Conservation (phyloP, 75 land plant species). For the Cunninghamia lanceolata region DNA sequence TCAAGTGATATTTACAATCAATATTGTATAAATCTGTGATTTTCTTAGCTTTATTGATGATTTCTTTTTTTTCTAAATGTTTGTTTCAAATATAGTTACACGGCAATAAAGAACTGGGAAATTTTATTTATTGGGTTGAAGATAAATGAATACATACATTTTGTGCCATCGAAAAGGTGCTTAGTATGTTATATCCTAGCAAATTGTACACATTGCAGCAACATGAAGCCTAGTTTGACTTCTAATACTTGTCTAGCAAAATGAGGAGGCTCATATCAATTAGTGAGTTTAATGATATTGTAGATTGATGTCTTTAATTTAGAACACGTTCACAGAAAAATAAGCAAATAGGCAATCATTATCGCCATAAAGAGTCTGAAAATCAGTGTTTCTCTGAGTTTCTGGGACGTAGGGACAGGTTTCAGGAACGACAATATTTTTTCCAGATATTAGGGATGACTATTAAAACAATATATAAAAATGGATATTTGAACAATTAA, state of each 20-base stretch:
- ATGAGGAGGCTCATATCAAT: background rate
- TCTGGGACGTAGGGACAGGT: too few species aligned
- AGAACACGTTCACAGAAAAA: background rate
- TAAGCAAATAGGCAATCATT: background rate
- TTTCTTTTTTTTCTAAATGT: background rate
- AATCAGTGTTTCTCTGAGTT: too few species aligned
- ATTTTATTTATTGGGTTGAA: background rate
- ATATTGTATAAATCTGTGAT: background rate
- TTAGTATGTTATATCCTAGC: background rate
- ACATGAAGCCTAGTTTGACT: background rate
- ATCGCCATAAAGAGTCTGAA: background rate
- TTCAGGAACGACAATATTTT: too few species aligned
- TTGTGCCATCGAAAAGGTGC: background rate
- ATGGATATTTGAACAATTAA: too few species aligned
- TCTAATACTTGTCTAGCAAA: background rate
- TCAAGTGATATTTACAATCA: background rate
- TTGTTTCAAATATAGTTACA: background rate
- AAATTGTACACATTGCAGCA: background rate
- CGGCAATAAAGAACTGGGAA: background rate
- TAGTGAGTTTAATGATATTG: background rate
- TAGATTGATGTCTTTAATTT: background rate
- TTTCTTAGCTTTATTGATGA: background rate
- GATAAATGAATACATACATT: background rate
- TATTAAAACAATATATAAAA: too few species aligned
- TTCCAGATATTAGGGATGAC: too few species aligned